These are phyloP conservation scores for Begonia peltatifolia DNA, from an alignment of 306 rosid genomes.

Conservation along the genomic window DNA sequence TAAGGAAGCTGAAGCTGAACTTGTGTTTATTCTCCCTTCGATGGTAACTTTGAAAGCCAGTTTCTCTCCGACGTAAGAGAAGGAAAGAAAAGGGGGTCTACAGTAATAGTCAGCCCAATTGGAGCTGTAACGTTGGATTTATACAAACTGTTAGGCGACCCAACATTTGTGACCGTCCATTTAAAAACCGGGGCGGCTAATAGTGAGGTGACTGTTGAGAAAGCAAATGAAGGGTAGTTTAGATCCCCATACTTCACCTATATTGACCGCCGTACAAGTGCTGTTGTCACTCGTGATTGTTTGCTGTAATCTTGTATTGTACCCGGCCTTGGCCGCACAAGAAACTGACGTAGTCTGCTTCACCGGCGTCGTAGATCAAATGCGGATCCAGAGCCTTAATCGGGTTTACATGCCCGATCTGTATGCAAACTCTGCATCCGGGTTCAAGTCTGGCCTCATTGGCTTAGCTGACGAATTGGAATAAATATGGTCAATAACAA, in stretches of 20 bases:
- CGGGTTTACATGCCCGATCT: conserved; percentile 24
- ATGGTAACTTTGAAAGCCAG: conserved; percentile 12
- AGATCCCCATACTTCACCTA: conserved; percentile 6
- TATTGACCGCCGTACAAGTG: conserved; percentile 5
- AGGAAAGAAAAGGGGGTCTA: conserved; percentile 28
- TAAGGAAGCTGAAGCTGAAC: conserved; percentile 21
- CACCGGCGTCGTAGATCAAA: conserved; percentile 22
- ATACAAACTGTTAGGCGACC: conserved; percentile 17
- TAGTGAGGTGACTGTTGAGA: background rate
- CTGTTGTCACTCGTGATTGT: conserved; percentile 12
- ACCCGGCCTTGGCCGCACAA: conserved; percentile 16
- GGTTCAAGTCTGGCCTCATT: conserved; percentile 12
- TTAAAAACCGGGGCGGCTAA: conserved; percentile 6
- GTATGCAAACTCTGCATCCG: conserved; percentile 27
- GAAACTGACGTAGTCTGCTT: conserved; percentile 15
- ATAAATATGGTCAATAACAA: background rate
- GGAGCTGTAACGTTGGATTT: conserved; percentile 18
- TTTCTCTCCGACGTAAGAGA: conserved; percentile 19
- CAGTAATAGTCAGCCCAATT: conserved; percentile 14
- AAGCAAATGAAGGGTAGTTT: conserved; percentile 26
- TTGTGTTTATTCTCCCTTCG: conserved; percentile 8
- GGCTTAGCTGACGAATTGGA: conserved; percentile 10
- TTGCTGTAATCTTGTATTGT: conserved; percentile 4
- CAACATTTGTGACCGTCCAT: conserved; percentile 21
- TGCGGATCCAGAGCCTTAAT: conserved; percentile 16